Conservation (phyloP, 2,329 filamentous ascomycete species). For the Colletotrichum tanaceti region DNA sequence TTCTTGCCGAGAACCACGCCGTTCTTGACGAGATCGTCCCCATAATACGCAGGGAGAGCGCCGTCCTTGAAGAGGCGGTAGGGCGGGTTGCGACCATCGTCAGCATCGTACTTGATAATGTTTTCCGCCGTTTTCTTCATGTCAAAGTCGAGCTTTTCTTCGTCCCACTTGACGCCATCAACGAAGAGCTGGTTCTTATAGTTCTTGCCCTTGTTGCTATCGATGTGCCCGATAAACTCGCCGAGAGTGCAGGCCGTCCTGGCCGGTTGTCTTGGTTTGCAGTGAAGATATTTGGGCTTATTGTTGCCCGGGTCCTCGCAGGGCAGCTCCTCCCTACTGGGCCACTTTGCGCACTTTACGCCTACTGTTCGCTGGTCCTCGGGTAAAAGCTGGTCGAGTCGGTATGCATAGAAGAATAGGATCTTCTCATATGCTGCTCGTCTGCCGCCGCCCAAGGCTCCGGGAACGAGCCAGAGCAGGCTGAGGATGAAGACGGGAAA, state of each 20-base stretch:
- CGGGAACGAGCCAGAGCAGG: too few relatives aligned
- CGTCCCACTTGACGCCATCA: conserved; percentile 24
- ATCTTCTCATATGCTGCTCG: too few relatives aligned
- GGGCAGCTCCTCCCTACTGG: too few relatives aligned
- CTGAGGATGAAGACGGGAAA: too few relatives aligned
- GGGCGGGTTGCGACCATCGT: conserved; percentile 20
- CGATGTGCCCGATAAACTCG: conserved; percentile 23
- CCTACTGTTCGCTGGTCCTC: too few relatives aligned
- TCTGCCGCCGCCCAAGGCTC: too few relatives aligned
- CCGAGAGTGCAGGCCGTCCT: conserved; percentile 21
- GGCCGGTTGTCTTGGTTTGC: neutral
- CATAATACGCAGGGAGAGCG: conserved; percentile 12
- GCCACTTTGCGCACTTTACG: too few relatives aligned
- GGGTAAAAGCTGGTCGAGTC: too few relatives aligned
- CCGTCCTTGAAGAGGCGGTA: conserved; percentile 21
- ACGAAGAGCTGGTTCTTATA: conserved; percentile 26
- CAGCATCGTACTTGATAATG: conserved; percentile 24
- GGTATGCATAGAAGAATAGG: too few relatives aligned
- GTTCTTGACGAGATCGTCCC: neutral
- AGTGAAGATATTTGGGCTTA: too few relatives aligned
- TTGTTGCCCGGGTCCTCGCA: too few relatives aligned
- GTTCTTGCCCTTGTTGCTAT: conserved; percentile 27
- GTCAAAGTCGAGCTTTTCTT: conserved; percentile 27
- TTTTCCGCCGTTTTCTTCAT: conserved; percentile 24
- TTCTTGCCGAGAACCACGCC: too few relatives aligned